A percentile compares a stretch with the other conserved stretches of the same genome.
Evolutionary conservation across 345 rosid genomes (phyloP).

Genomic region (Salix purpurea): DNA sequence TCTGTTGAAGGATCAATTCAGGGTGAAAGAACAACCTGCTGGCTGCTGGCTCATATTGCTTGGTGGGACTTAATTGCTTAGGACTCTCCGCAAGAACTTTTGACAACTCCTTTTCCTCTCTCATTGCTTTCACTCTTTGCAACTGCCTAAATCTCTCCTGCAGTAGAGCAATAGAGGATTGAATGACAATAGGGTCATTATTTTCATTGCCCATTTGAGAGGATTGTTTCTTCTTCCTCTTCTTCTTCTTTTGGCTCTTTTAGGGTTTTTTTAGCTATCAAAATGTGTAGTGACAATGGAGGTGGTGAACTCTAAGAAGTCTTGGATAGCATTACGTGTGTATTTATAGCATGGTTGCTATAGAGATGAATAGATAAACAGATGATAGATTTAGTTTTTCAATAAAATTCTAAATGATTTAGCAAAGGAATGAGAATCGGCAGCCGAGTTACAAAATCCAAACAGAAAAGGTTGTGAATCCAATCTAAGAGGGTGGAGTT

Average conservation of each 20-base stretch:
- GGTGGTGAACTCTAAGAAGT: neutral
- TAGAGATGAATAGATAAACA: neutral
- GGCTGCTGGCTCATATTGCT: neutral
- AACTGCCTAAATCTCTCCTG: conserved; percentile 73
- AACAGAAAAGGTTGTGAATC: conserved; percentile 46
- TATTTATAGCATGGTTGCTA: neutral
- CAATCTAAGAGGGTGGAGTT: conserved; percentile 34
- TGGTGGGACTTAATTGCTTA: neutral
- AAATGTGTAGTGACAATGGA: neutral
- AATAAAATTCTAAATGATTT: neutral
- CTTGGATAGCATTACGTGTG: neutral
- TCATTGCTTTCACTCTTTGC: conserved; percentile 56
- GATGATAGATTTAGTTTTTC: neutral
- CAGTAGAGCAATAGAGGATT: conserved; percentile 62
- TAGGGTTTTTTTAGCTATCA: neutral
- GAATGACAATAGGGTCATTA: conserved; percentile 38
- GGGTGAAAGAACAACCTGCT: neutral
- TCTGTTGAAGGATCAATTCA: neutral
- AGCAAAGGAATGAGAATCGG: conserved; percentile 32
- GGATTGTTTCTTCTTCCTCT: conserved; percentile 22
- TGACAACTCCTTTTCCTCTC: conserved; percentile 53
- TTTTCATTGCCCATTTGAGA: conserved; percentile 42
- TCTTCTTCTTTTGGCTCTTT: neutral
- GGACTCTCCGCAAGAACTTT: conserved; percentile 2
- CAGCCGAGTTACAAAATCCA: conserved; percentile 51